phyloP scores from a whole-genome alignment of 2,329 filamentous ascomycete species.

The Lecanicillium sp. region DNA sequence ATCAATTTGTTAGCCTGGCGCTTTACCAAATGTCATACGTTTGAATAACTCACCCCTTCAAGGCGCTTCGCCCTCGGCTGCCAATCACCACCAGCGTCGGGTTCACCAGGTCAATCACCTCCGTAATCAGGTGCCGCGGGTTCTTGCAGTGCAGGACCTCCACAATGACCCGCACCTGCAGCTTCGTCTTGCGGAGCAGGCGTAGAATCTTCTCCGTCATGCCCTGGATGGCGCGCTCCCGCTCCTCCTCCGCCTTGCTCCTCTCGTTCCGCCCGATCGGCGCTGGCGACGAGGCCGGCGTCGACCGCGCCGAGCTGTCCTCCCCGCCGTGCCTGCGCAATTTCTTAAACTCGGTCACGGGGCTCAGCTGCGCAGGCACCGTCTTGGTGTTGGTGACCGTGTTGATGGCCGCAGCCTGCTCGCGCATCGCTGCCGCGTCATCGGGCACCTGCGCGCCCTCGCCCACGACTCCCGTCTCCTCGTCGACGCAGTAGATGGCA shows the following conservation, averaged over 20 bases:
- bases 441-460: slow-evolving; percentile 57
- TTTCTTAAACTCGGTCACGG: slow-evolving; percentile 29
- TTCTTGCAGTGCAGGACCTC: slow-evolving; percentile 99
- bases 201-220: slow-evolving; percentile 83
- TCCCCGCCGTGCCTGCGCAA: slow-evolving; percentile 22
- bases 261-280: slow-evolving; percentile 44
- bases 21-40: too few species aligned
- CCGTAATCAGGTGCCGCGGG: slow-evolving; percentile 90
- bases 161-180: slow-evolving; percentile 89
- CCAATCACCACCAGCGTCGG: slow-evolving; percentile 92
- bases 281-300: slow-evolving; percentile 41
- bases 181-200: slow-evolving; percentile 78
- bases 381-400: slow-evolving; percentile 46
- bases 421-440: slow-evolving; percentile 67
- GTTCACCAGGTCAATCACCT: slow-evolving; percentile 89
- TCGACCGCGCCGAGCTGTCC: slow-evolving; percentile 25
- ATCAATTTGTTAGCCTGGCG: slow-evolving; percentile 26
- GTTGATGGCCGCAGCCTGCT: slow-evolving; percentile 67
- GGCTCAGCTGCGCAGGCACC: slow-evolving; percentile 25
- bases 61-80: slow-evolving; percentile 79
- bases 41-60: slow-evolving; percentile 72
- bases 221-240: slow-evolving; percentile 71
- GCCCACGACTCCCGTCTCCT: slow-evolving; percentile 61
- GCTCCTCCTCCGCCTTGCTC: slow-evolving; percentile 66
- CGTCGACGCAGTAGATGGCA: slow-evolving; percentile 88